Base-by-base conservation (phyloP, 257 asterid species). In the Ballota nigra region DNA sequence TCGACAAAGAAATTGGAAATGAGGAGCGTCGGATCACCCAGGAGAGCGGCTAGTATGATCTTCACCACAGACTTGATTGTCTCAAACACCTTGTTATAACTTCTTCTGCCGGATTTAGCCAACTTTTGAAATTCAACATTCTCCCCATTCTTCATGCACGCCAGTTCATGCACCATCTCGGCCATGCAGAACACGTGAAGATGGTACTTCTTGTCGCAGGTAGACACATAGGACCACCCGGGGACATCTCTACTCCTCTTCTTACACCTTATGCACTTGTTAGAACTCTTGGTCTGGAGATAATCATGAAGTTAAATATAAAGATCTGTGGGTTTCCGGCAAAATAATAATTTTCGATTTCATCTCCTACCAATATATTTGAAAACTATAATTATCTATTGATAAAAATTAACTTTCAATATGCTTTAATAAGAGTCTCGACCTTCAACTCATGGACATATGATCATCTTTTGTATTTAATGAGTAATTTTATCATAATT, bases 131-230 rank as follows among this genome's bases (percentile, higher is more conserved):
- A 49, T 23, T 71, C 71, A 4, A 75, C 56, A 11, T 47, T 72
- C 67, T 56, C 65, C 70, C 68, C 70, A 29, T 63, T 62, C 69
- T 38, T 72, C 55, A 68, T 43, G 9, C 57, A 58, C 0, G 72
- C 79, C 41, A n/a, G n/a, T n/a, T 66, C 76, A 15, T 75, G 83
- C 41, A 78, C 51, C 77, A 78, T 40, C 38, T 82, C 81, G 52
- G 20, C 29, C 75, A 82, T 47, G 72, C 86, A 82, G 24, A 2
- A 59, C 15, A 78, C 83, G 29, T 82, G 86, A 13, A 82, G 68
- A 57, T 72, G 65, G 68, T 75, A 75, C 38, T 59, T 76, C 1
- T 24, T 55, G 13, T 52, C n/a, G 45, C 77, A 67, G 0, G 22
- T 5, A 0, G 86, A 82, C 4, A 55, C 43, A 8, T 82, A 75